A percentile compares a stretch with the other conserved stretches of the same genome.
Conservation (phyloP, 116 monocot genomes). For the Phalaenopsis hybrid region DNA sequence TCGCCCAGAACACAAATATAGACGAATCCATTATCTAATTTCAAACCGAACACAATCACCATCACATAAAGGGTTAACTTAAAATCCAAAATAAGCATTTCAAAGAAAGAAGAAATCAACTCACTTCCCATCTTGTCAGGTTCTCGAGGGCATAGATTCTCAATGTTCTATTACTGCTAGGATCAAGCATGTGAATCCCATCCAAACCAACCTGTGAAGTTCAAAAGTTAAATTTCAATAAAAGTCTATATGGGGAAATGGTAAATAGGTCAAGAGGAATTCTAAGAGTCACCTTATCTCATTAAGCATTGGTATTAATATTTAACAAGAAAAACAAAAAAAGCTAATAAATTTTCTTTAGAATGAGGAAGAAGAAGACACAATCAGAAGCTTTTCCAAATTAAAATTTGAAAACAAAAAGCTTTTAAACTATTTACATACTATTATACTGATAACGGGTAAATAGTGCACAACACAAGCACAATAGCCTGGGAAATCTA, state of each 20-base stretch:
- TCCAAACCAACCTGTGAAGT: slow-evolving; percentile 79
- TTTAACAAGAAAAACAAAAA: no score
- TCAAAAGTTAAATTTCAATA: neutral
- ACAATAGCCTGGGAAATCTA: no score
- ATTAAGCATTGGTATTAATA: neutral
- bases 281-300: neutral
- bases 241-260: neutral
- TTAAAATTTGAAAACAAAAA: no score
- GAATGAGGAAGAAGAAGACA: no score
- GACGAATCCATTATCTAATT: slow-evolving; percentile 58
- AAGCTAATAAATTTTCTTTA: no score
- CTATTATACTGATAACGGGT: no score
- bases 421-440: no score
- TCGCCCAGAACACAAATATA: slow-evolving; percentile 84
- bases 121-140: slow-evolving; percentile 86
- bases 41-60: neutral
- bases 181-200: slow-evolving; percentile 97
- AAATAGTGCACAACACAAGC: no score
- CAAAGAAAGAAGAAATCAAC: slow-evolving; percentile 7
- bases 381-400: no score
- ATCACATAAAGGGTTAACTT: no score
- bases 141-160: slow-evolving; percentile 88
- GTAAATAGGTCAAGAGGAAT: no score
- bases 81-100: no score
- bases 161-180: slow-evolving; percentile 69